Base-by-base conservation (phyloP, 2,329 filamentous ascomycete species). In the Epichloe bromicola region DNA sequence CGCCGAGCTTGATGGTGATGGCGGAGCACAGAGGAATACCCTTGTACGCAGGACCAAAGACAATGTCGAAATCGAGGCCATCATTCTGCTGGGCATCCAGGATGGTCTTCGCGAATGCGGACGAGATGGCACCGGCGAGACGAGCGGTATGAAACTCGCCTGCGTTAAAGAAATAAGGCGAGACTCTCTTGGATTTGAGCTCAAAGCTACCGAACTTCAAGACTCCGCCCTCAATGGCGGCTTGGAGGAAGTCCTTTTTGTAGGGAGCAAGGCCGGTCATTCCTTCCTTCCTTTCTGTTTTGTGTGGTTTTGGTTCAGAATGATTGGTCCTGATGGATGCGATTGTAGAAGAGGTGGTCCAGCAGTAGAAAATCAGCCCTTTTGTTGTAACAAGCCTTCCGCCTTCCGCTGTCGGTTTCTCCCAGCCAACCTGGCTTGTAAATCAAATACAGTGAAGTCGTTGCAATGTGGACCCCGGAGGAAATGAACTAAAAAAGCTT, bases 151-250 rank as follows among this genome's bases (percentile, higher is more conserved):
- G 88, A 70, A 97, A 94, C 61, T 87, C 81, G 54, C 90, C 89
- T 45, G 90, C 89, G 69, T 95, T 96, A 82, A 97, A 95, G 76
- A 97, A 97, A 78, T 97, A 97, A 41, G 93, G 93, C 12, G 89
- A 95, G 61, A 75, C 76, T 62, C 91, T 87, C 70, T 88, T 87
- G 50, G 90, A 96, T 73, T 98, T 98, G 64, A 98, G 81, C 60
- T 85, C 86, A 72, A 88, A 93, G 65, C 77, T 82, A 67, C 88
- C 88, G 66, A 93, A 93, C 63, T 83, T 86, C 58, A 93, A 79
- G 60, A 87, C 82, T 56, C 78, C 77, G 60, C 82, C 82, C 20
- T 73, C 68, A 58, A 90, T 76, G 63, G 84, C 79, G 52, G 85
- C 78, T 63, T 79, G 69, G 59, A 93, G 76, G 67, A 94, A 88